Percentiles rank a stretch among this genome's conserved stretches.
Evolutionary conservation across 2,329 filamentous ascomycete genomes (phyloP).

Genomic region (Fusarium foetens): DNA sequence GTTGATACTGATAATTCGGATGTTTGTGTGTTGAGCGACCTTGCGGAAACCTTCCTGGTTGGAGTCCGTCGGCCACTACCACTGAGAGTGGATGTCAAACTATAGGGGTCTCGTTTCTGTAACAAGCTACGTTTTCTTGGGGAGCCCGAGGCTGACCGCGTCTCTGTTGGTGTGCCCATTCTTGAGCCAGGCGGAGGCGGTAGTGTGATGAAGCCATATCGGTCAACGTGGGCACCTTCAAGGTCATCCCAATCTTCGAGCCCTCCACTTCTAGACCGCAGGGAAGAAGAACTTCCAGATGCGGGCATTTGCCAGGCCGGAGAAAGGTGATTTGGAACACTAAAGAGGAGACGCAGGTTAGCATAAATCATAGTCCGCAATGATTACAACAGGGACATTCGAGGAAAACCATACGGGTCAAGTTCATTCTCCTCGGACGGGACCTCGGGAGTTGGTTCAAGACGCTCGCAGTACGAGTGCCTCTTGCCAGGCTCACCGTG

Average conservation of each 20-base stretch:
- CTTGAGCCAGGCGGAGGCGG: slow-evolving; percentile 57
- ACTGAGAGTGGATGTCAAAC: slow-evolving; percentile 54
- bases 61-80: slow-evolving; percentile 55
- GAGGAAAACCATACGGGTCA: slow-evolving; percentile 68
- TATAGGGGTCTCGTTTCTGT: slow-evolving; percentile 49
- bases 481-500: slow-evolving; percentile 63
- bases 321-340: slow-evolving; percentile 46
- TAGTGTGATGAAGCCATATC: slow-evolving; percentile 73
- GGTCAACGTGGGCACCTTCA: slow-evolving; percentile 69
- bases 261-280: slow-evolving; percentile 60
- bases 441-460: slow-evolving; percentile 61
- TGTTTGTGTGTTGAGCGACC: slow-evolving; percentile 67
- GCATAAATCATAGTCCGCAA: slow-evolving; percentile 43
- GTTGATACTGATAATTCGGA: slow-evolving; percentile 60
- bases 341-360: slow-evolving; percentile 43
- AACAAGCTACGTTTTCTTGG: slow-evolving; percentile 59
- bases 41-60: slow-evolving; percentile 65
- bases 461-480: slow-evolving; percentile 59
- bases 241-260: slow-evolving; percentile 76
- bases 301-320: slow-evolving; percentile 51
- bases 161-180: slow-evolving; percentile 54
- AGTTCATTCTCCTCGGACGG: slow-evolving; percentile 63
- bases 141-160: slow-evolving; percentile 56
- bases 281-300: slow-evolving; percentile 58
- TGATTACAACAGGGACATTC: slow-evolving; percentile 42